Conservation (phyloP, 768 basidiomycete genomes). For the Lactarius tabidus region DNA sequence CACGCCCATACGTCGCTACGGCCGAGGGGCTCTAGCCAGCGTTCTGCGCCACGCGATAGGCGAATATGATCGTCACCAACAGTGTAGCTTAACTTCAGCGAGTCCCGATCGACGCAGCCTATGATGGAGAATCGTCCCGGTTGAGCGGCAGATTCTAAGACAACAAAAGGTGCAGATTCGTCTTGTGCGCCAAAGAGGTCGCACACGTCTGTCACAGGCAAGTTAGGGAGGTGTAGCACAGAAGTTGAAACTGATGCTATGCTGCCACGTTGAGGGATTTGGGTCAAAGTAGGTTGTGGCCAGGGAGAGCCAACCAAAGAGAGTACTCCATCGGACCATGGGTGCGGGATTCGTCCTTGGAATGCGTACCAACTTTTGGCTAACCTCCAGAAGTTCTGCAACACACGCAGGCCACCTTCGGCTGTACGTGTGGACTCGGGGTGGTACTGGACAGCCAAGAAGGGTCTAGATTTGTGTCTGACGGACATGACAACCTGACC, state of each 20-base stretch:
- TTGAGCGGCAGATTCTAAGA: constrained; percentile 72
- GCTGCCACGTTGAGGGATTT: constrained; percentile 24
- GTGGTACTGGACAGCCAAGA: constrained; percentile 89
- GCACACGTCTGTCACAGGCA: constrained; percentile 47
- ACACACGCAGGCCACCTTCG: constrained; percentile 61
- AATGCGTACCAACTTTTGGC: constrained; percentile 53
- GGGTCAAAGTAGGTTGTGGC: constrained; percentile 44
- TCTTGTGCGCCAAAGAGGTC: constrained; percentile 58
- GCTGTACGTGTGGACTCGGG: constrained; percentile 78
- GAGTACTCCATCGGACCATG: constrained; percentile 41
- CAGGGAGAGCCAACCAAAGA: constrained; percentile 49
- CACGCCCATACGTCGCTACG: constrained; percentile 67
- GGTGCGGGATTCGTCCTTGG: constrained; percentile 35
- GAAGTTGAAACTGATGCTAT: constrained; percentile 20
- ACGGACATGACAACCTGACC: constrained; percentile 72
- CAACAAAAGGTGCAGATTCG: constrained; percentile 57
- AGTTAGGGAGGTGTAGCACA: constrained; percentile 41
- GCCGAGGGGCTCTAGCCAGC: constrained; percentile 42
- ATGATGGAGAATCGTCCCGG: constrained; percentile 75
- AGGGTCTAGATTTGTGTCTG: constrained; percentile 59
- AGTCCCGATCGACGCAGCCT: constrained; percentile 51
- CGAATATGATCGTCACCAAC: constrained; percentile 48
- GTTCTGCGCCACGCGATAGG: constrained; percentile 38
- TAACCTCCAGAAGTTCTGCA: constrained; percentile 71
- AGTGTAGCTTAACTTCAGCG: constrained; percentile 55